Evolutionary conservation across 2,329 filamentous ascomycete species (phyloP).

Genomic region (Cucurbitaria berberidis): DNA sequence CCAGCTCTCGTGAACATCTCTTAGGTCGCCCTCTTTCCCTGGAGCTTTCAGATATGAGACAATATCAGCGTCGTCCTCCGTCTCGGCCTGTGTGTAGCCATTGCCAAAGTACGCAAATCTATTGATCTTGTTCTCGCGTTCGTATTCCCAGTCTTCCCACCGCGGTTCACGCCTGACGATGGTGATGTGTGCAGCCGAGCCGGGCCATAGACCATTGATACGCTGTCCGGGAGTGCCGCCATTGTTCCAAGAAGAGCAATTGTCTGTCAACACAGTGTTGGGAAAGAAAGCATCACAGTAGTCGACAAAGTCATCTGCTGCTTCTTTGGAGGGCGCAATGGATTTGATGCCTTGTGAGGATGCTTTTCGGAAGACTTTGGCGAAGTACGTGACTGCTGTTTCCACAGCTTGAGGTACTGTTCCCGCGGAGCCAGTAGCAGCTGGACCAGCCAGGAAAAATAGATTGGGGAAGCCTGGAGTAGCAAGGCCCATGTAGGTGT

Average conservation of each 20-base stretch:
- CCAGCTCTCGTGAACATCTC: conserved; percentile 72
- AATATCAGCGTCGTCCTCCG: conserved; percentile 62
- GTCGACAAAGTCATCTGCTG: conserved; percentile 68
- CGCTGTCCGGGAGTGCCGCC: conserved; percentile 63
- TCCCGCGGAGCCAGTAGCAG: conserved; percentile 57
- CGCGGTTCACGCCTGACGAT: conserved; percentile 62
- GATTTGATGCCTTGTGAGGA: conserved; percentile 69
- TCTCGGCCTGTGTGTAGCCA: conserved; percentile 68
- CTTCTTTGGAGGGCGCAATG: conserved; percentile 62
- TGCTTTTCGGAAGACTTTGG: conserved; percentile 71
- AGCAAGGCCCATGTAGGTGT: conserved; percentile 69
- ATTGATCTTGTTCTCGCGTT: conserved; percentile 54
- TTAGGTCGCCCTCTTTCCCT: conserved; percentile 62
- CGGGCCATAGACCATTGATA: conserved; percentile 74
- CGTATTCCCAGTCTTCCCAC: conserved; percentile 67
- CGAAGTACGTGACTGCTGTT: conserved; percentile 68
- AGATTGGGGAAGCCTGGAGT: conserved; percentile 72
- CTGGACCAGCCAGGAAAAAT: conserved; percentile 64
- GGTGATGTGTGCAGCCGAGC: conserved; percentile 68
- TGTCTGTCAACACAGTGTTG: conserved; percentile 62
- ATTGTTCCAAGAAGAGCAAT: conserved; percentile 76
- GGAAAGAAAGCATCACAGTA: conserved; percentile 61
- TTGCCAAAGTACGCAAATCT: conserved; percentile 71
- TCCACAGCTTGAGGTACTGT: conserved; percentile 73
- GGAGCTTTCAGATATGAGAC: conserved; percentile 67